These are phyloP conservation scores for Pseudotulostoma volvatum DNA, from an alignment of 495 filamentous ascomycete genomes.

Conservation along the genomic window DNA sequence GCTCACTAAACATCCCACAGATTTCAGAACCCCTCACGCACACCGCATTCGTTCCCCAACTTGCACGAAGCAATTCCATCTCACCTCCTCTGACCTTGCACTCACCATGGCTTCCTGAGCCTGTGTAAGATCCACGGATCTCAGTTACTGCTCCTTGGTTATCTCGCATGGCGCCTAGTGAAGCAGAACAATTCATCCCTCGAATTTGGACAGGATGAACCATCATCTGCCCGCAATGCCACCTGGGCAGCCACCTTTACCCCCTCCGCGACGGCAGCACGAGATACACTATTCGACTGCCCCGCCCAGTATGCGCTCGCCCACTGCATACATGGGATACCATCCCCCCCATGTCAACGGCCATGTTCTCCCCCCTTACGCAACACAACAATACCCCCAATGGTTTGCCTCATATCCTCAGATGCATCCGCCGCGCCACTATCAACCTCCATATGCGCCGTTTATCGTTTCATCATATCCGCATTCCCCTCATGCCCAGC, in stretches of 20 bases:
- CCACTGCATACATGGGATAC: constrained; percentile 29
- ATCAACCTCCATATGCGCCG: constrained; percentile 26
- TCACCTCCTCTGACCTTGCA: too few relatives aligned
- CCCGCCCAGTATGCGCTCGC: constrained; percentile 29
- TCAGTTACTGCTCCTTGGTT: constrained; percentile 8
- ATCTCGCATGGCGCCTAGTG: constrained; percentile 29
- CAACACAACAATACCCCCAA: constrained; percentile 28
- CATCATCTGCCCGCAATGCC: constrained; percentile 36
- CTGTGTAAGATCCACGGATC: neutral
- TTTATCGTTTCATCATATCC: constrained; percentile 36
- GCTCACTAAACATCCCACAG: too few relatives aligned
- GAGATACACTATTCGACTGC: constrained; percentile 31
- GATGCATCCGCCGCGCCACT: constrained; percentile 28
- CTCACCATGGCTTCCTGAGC: constrained; percentile 6
- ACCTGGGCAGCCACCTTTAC: constrained; percentile 39
- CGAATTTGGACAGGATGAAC: constrained; percentile 36
- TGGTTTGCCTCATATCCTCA: constrained; percentile 34
- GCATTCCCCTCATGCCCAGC: constrained; percentile 25
- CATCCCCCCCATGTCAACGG: constrained; percentile 28
- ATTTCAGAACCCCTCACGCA: too few relatives aligned
- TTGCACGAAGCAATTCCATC: too few relatives aligned
- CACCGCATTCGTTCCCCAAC: too few relatives aligned
- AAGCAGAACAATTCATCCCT: constrained; percentile 24
- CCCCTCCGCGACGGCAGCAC: constrained; percentile 31
- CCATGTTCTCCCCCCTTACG: constrained; percentile 26